These are phyloP conservation scores for Metschnikowia arizonensis DNA, from an alignment of 805 yeast species.

Conservation along the genomic window DNA sequence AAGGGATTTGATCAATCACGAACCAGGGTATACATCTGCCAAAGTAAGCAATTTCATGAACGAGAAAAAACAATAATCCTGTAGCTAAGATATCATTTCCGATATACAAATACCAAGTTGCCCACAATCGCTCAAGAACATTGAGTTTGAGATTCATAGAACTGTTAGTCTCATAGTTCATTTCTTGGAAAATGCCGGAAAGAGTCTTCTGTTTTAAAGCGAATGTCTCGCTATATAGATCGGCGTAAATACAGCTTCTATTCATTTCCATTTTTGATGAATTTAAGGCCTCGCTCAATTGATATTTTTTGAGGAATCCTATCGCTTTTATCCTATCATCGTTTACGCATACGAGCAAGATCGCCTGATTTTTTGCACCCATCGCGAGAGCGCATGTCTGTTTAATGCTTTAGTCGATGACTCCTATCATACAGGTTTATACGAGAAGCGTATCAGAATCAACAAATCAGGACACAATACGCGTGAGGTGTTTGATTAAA, in stretches of 20 bases:
- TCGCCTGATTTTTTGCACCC: slow-evolving; percentile 7
- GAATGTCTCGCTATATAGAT: background rate
- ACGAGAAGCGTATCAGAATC: background rate
- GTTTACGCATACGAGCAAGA: background rate
- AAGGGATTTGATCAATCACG: slow-evolving; percentile 79
- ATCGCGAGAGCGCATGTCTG: slow-evolving; percentile 4
- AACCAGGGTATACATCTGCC: slow-evolving; percentile 93
- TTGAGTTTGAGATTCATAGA: slow-evolving; percentile 21
- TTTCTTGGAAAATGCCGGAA: background rate
- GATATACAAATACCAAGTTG: slow-evolving; percentile 79
- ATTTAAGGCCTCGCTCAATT: background rate
- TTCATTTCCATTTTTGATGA: background rate
- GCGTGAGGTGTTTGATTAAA: background rate
- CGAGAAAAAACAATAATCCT: slow-evolving; percentile 73
- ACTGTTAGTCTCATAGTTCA: slow-evolving; percentile 1
- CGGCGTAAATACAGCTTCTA: background rate
- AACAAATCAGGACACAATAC: background rate
- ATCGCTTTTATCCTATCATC: background rate
- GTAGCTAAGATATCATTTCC: slow-evolving; percentile 89
- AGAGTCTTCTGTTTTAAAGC: background rate
- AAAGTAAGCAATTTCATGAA: slow-evolving; percentile 88
- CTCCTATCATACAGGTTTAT: slow-evolving; percentile 1
- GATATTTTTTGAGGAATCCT: background rate
- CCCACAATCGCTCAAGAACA: slow-evolving; percentile 72
- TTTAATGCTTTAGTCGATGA: slow-evolving; percentile 1